These are phyloP conservation scores for Prunus mira DNA, from an alignment of 306 rosid species.

Conservation along the genomic window DNA sequence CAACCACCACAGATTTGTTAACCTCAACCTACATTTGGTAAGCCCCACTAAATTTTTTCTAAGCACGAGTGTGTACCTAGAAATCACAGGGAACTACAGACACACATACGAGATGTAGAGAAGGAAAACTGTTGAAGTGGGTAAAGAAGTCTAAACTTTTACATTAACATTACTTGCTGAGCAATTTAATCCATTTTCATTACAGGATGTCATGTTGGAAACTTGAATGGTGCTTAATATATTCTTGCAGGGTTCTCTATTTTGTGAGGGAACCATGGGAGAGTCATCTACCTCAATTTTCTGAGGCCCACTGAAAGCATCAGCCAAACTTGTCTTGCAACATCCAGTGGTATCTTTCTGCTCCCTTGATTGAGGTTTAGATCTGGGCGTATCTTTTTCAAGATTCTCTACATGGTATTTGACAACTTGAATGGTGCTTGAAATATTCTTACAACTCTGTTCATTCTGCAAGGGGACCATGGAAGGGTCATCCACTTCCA, in stretches of 20 bases:
- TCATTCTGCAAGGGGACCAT: slow-evolving; percentile 20
- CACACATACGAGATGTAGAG: background rate
- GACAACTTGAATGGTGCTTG: slow-evolving; percentile 20
- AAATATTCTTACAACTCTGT: slow-evolving; percentile 18
- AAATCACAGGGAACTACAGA: background rate
- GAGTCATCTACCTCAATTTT: slow-evolving; percentile 27
- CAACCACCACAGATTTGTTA: background rate
- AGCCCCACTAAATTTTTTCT: background rate
- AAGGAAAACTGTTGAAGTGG: slow-evolving; percentile 15
- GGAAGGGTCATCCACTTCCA: slow-evolving; percentile 26
- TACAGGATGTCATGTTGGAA: slow-evolving; percentile 24
- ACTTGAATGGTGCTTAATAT: slow-evolving; percentile 21
- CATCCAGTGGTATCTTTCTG: slow-evolving; percentile 28
- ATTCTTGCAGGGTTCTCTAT: slow-evolving; percentile 23
- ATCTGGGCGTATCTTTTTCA: slow-evolving; percentile 14
- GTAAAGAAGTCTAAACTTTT: slow-evolving; percentile 24
- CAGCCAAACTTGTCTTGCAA: slow-evolving; percentile 1
- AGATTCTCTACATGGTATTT: slow-evolving; percentile 23
- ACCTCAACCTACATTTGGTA: slow-evolving; percentile 7
- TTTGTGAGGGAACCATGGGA: slow-evolving; percentile 23
- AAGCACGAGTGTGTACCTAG: background rate
- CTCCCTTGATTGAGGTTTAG: slow-evolving; percentile 16
- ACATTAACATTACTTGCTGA: slow-evolving; percentile 34
- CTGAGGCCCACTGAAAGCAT: slow-evolving; percentile 19
- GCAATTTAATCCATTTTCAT: slow-evolving; percentile 31